Evolutionary conservation across 164 flowering plant genomes (phyloP).

Genomic region (Pachysandra terminalis): DNA sequence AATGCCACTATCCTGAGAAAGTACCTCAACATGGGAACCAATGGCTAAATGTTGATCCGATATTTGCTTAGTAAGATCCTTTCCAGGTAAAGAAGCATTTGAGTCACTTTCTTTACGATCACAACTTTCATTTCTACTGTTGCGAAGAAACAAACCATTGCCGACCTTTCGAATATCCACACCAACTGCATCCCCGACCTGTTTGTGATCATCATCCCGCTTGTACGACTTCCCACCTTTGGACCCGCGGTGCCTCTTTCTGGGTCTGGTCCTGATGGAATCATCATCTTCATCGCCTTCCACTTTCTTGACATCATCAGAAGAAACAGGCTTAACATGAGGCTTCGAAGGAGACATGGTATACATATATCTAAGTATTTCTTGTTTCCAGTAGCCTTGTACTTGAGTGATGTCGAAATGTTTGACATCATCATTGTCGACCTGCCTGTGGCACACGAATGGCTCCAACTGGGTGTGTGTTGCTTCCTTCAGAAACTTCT

Average conservation of each 20-base stretch:
- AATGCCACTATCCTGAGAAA: slow-evolving; percentile 92
- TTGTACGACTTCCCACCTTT: slow-evolving; percentile 19
- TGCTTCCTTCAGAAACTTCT: slow-evolving; percentile 47
- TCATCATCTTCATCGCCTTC: slow-evolving; percentile 15
- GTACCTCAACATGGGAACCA: slow-evolving; percentile 71
- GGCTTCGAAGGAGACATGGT: slow-evolving; percentile 14
- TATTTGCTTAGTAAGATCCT: slow-evolving; percentile 14
- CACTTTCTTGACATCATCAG: slow-evolving; percentile 15
- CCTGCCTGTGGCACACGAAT: slow-evolving; percentile 55
- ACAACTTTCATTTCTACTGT: slow-evolving; percentile 9
- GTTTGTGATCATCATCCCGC: slow-evolving; percentile 2
- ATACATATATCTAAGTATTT: slow-evolving; percentile 41
- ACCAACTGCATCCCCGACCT: slow-evolving; percentile 5
- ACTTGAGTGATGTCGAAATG: slow-evolving; percentile 69
- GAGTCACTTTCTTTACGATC: slow-evolving; percentile 14
- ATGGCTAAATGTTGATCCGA: slow-evolving; percentile 26
- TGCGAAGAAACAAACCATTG: slow-evolving; percentile 8
- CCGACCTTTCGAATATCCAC: slow-evolving; percentile 9
- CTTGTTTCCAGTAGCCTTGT: slow-evolving; percentile 82
- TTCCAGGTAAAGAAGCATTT: slow-evolving; percentile 17
- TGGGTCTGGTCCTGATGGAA: slow-evolving; percentile 28
- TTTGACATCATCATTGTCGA: slow-evolving; percentile 62
- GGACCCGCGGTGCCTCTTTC: slow-evolving; percentile 36
- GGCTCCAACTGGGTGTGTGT: slow-evolving; percentile 36
- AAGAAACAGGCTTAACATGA: slow-evolving; percentile 11